Conservation (phyloP, 176 grass and related monocot genomes). For the Coix lacrymajobi region DNA sequence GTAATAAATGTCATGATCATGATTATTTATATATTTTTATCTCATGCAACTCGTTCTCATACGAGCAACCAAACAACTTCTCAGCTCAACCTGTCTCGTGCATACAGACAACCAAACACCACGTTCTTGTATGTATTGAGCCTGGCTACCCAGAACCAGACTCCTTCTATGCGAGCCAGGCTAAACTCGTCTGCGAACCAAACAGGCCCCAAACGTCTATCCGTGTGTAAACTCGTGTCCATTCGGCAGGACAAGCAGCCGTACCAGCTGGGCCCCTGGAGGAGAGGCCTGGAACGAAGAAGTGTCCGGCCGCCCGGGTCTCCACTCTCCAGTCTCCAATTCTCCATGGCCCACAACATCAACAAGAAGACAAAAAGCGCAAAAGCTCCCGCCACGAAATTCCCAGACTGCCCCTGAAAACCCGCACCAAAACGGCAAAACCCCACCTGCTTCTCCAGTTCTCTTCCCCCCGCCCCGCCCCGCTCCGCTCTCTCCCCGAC, state of each 20-base stretch:
- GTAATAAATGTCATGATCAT: too few relatives aligned
- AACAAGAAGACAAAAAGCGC: constrained; percentile 9
- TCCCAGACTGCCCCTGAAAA: neutral
- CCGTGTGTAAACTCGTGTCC: neutral
- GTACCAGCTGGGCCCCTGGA: neutral
- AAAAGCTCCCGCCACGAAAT: neutral
- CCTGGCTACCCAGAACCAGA: too few relatives aligned
- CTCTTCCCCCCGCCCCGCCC: neutral
- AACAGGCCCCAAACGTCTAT: too few relatives aligned
- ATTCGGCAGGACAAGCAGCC: neutral
- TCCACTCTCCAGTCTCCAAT: neutral
- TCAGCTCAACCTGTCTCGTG: too few relatives aligned
- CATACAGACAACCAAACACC: too few relatives aligned
- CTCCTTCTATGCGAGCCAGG: too few relatives aligned
- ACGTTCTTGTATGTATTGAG: too few relatives aligned
- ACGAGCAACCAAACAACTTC: too few relatives aligned
- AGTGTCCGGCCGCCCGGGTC: neutral
- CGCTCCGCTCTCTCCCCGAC: neutral
- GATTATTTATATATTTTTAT: too few relatives aligned
- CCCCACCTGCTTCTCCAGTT: neutral
- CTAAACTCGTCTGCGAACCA: too few relatives aligned
- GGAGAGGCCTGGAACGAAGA: neutral
- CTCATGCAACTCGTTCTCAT: too few relatives aligned
- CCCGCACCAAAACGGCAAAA: constrained; percentile 17
- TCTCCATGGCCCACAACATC: neutral